Evolutionary conservation across 2,329 filamentous ascomycete species (phyloP), one percentile per base, ranked within the genome.

Genomic region (Sarocladium oryzae): DNA sequence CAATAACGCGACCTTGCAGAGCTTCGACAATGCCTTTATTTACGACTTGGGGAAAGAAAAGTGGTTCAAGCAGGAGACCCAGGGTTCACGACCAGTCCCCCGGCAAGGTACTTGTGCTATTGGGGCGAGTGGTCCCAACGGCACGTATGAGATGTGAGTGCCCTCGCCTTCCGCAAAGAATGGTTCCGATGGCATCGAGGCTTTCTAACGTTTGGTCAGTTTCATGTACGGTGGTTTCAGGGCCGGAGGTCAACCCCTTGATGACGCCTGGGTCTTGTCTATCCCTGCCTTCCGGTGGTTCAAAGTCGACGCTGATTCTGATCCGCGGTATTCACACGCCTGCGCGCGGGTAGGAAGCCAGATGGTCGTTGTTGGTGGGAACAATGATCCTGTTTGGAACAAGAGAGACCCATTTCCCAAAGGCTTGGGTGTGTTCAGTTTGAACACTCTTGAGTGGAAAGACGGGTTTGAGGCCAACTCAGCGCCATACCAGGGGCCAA

Each of bases 281-380:
- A 49, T 49, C 20, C 46, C 46, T 23, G 46, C 46, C 7, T 49
- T 49, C 46, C 46, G 46, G 9, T 49, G 46, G 46, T 49, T 49
- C 46, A 4, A 37, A 15, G 33, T 37, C 11, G 32, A 49, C 21
- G 33, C 46, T 3, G 24, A 49, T 11, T 36, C 30, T 6, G 33
- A 37, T 28, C 33, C 30, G 18, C 30, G 46, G 21, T 49, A 36
- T 15, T 49, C 30, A 6, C 30, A 36, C 20, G 46, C 46, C 13
- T 49, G 46, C 23, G 46, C 33, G 8, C 46, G 46, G 4, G 24
- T 21, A 8, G 46, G 46, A 2, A 49, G 46, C 46, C 46, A 49
- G 18, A 49, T 49, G 46, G 24, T 49, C n/a, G 46, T 37, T 10
- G 18, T 49, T 24, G 46, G 46, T n/a, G 46, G 46, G 9, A 49